These are phyloP conservation scores for Ephemerocybe angulata DNA, from an alignment of 768 basidiomycete species.

Conservation along the genomic window DNA sequence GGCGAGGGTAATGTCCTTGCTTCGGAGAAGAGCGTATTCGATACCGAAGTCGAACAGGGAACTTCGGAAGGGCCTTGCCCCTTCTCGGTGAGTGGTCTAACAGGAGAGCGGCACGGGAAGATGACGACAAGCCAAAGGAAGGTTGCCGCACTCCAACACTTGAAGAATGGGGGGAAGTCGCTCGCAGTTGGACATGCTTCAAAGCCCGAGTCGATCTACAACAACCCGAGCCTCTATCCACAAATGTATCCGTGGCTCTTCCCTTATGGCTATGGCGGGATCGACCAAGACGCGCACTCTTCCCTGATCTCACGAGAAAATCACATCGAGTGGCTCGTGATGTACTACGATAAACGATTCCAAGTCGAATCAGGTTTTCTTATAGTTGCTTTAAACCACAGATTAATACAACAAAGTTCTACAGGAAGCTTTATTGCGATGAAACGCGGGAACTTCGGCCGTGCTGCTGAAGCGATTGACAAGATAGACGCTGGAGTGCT, in stretches of 20 bases:
- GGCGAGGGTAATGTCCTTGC: constrained; percentile 14
- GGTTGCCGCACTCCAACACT: constrained; percentile 23
- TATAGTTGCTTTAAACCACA: constrained; percentile 29
- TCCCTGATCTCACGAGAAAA: constrained; percentile 8
- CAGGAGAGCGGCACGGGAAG: constrained; percentile 20
- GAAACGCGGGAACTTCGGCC: constrained; percentile 16
- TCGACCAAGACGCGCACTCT: constrained; percentile 11
- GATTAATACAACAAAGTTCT: constrained; percentile 24
- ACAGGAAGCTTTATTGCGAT: constrained; percentile 2
- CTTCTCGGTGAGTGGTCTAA: constrained; percentile 36
- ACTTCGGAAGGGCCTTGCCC: constrained; percentile 26
- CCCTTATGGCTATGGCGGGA: constrained; percentile 30
- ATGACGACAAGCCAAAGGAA: constrained; percentile 18
- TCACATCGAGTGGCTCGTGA: constrained; percentile 21
- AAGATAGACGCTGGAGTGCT: constrained; percentile 17
- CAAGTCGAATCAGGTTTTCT: constrained; percentile 29
- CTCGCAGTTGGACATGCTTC: constrained; percentile 26
- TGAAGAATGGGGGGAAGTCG: constrained; percentile 21
- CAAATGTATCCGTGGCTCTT: constrained; percentile 37
- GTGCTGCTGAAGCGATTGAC: constrained; percentile 17
- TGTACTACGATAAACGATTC: constrained; percentile 35
- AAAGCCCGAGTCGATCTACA: constrained; percentile 25
- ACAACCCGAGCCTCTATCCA: constrained; percentile 25
- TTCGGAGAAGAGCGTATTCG: constrained; percentile 23
- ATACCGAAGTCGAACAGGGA: constrained; percentile 27